These are phyloP conservation scores for Thelonectria blattea DNA, from an alignment of 2,329 filamentous ascomycete genomes.

Conservation along the genomic window DNA sequence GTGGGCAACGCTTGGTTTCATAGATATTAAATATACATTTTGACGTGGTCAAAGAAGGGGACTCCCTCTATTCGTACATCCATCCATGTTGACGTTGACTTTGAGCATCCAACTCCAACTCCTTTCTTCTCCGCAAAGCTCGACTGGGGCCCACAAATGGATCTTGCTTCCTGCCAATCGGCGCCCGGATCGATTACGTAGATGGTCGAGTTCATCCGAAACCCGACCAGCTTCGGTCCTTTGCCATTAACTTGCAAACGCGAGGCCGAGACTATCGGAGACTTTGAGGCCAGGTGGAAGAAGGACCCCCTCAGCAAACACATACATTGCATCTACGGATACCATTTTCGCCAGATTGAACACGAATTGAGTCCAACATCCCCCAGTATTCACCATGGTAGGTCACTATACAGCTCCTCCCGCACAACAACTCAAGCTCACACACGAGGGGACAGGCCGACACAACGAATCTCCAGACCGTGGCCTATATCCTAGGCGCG, in stretches of 20 bases:
- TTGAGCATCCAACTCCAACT: neutral
- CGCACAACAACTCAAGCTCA: constrained; percentile 1
- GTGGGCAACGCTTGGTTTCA: neutral
- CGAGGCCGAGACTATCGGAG: constrained; percentile 12
- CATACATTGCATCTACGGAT: neutral
- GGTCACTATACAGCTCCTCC: neutral
- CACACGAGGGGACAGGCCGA: constrained; percentile 17
- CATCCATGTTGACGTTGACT: too few relatives aligned
- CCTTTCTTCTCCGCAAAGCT: constrained; percentile 1
- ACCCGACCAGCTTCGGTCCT: constrained; percentile 15
- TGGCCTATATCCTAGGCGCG: constrained; percentile 79
- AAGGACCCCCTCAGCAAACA: neutral
- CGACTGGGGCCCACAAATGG: neutral
- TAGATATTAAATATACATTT: neutral
- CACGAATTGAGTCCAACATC: neutral
- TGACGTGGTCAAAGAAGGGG: neutral
- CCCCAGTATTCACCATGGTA: constrained; percentile 19
- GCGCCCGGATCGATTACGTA: neutral
- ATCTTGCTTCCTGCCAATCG: constrained; percentile 7
- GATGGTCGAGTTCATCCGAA: constrained; percentile 14
- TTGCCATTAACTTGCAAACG: constrained; percentile 4
- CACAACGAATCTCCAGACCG: constrained; percentile 48
- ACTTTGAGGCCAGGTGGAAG: constrained; percentile 5
- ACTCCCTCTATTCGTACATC: too few relatives aligned
- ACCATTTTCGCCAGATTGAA: neutral